Evolutionary conservation across 805 yeast genomes (phyloP).

Genomic region (Yarrowia osloensis): DNA sequence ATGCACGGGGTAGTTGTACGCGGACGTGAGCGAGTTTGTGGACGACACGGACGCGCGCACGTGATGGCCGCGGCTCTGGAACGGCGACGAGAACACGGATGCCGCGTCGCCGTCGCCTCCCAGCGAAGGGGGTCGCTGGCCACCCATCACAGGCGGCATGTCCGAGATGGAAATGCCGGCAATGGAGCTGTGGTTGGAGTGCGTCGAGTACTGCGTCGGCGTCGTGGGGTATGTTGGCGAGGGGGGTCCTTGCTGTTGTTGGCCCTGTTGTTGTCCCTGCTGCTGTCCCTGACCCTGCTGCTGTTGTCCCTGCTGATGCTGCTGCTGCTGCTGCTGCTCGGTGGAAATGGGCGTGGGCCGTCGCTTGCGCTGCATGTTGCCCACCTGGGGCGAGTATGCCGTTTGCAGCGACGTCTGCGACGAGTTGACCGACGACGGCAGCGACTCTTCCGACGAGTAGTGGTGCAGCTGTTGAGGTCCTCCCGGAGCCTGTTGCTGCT

Average conservation of each 20-base stretch:
- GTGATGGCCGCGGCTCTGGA: slow-evolving; percentile 15
- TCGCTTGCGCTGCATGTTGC: slow-evolving; percentile 32
- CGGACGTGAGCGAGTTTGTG: slow-evolving; percentile 23
- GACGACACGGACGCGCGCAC: slow-evolving; percentile 26
- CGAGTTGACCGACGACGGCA: slow-evolving; percentile 28
- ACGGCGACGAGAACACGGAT: slow-evolving; percentile 12
- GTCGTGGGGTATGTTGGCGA: slow-evolving; percentile 12
- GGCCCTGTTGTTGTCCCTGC: slow-evolving; percentile 19
- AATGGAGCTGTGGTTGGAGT: slow-evolving; percentile 18
- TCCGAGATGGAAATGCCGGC: slow-evolving; percentile 22
- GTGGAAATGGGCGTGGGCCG: slow-evolving; percentile 32
- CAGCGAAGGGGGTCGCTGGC: slow-evolving; percentile 16
- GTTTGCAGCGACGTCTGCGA: slow-evolving; percentile 25
- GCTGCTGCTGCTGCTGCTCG: slow-evolving; percentile 23
- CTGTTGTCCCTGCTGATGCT: slow-evolving; percentile 30
- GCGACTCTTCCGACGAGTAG: slow-evolving; percentile 18
- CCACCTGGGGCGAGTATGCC: slow-evolving; percentile 25
- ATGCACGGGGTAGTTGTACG: slow-evolving; percentile 25
- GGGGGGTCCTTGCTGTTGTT: slow-evolving; percentile 25
- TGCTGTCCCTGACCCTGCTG: slow-evolving; percentile 24
- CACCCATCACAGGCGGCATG: slow-evolving; percentile 18
- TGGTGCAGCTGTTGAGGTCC: slow-evolving; percentile 31
- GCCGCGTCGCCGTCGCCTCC: slow-evolving; percentile 24
- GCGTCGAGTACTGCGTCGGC: slow-evolving; percentile 31
- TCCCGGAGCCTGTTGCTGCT: neutral